Evolutionary conservation across 768 basidiomycete genomes (phyloP), one percentile per base, ranked within the genome.

Genomic region (Fomitopsis serialis): DNA sequence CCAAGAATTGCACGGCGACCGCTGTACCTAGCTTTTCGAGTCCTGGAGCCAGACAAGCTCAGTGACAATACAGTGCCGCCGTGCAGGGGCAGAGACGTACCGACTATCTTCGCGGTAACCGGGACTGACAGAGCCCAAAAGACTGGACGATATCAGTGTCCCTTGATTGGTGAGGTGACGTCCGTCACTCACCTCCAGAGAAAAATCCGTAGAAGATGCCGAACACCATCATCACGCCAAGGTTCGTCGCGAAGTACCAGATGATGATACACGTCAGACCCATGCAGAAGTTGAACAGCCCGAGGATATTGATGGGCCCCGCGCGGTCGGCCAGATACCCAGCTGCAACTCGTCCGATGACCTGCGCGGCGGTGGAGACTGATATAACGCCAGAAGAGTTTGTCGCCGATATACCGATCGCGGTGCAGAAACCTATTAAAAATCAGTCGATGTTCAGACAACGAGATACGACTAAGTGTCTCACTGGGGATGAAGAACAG

Each of bases 221-320:
- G 22, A 48, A 48, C 29, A n/a, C 46, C 15, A 48, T 34, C 46
- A 48, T 48, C 24, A 17, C 29, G 15, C 46, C 46, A 19, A 48
- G 22, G 46, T 13, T 32, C n/a, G 17, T 10, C 5, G 46, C 46
- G 19, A 48, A 48, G 25, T 19, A 48, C 46, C 46, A 48, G 15
- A 48, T 23, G 25, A 48, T 3, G 12, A 48, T 48, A n/a, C 46
- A 48, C 46, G 32, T 48, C 25, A 48, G 32, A n/a, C 46, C 46
- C 7, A n/a, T 48, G 22, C 15, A 3, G 11, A 23, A 29, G 32
- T 48, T 32, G 46, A 48, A 34, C 7, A 29, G 6, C 9, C 25
- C 17, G 24, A 48, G 32, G n/a, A 48, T 23, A 25, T 48, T 48
- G 46, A 48, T 48, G 3, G 27, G 25, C 13, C 46, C 46, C n/a